Evolutionary conservation across 306 rosid genomes (phyloP).

Genomic region (Lotus japonicus): DNA sequence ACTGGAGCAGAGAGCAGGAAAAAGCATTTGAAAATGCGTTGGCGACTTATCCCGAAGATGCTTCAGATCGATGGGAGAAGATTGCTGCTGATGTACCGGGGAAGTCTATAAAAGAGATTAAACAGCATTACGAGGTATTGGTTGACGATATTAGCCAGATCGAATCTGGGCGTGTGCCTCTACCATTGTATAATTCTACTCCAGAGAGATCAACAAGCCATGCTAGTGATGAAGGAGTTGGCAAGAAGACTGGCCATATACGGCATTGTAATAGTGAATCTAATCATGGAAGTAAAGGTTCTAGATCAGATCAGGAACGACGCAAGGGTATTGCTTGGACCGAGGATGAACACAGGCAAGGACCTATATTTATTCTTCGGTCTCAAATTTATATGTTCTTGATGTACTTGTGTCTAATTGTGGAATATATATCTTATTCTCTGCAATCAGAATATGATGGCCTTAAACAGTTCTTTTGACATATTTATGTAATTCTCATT

Average conservation of each 20-base stretch:
- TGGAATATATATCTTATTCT: slow-evolving; percentile 13
- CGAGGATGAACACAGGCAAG: slow-evolving; percentile 94
- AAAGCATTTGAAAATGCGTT: slow-evolving; percentile 88
- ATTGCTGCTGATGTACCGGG: slow-evolving; percentile 77
- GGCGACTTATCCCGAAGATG: slow-evolving; percentile 67
- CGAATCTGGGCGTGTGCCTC: slow-evolving; percentile 82
- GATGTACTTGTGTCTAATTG: slow-evolving; percentile 5
- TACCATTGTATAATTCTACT: slow-evolving; percentile 78
- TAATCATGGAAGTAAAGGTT: slow-evolving; percentile 71
- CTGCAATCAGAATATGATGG: slow-evolving; percentile 12
- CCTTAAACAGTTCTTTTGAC: neutral
- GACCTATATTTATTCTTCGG: neutral
- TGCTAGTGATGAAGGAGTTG: slow-evolving; percentile 68
- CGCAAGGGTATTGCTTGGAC: slow-evolving; percentile 99
- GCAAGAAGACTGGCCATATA: no score
- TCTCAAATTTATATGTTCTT: slow-evolving; percentile 7
- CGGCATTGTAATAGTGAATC: slow-evolving; percentile 46
- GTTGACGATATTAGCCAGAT: slow-evolving; percentile 71
- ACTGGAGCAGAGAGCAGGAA: slow-evolving; percentile 87
- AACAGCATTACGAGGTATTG: slow-evolving; percentile 72
- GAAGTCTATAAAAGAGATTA: slow-evolving; percentile 71
- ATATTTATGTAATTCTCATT: neutral
- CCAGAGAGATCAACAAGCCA: slow-evolving; percentile 69
- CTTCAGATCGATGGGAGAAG: slow-evolving; percentile 84
- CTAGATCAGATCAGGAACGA: slow-evolving; percentile 91